phyloP scores from a whole-genome alignment of 1,139 yeast genomes.

The Taphrina confusa region DNA sequence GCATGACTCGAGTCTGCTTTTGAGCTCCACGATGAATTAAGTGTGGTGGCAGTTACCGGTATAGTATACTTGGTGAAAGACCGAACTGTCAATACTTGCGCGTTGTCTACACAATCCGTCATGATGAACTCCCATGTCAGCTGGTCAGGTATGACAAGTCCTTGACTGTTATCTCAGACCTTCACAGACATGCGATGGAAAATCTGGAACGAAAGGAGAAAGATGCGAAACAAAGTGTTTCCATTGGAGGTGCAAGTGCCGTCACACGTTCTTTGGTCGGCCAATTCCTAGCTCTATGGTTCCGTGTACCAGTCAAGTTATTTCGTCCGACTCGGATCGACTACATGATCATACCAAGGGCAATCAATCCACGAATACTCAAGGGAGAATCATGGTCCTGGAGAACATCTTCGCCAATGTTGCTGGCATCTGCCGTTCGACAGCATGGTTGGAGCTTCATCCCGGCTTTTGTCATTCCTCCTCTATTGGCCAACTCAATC shows the following conservation, averaged over 20 bases:
- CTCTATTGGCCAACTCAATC: constrained; percentile 74
- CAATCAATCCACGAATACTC: constrained; percentile 44
- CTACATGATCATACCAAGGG: constrained; percentile 55
- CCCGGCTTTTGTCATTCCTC: constrained; percentile 83
- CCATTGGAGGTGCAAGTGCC: constrained; percentile 67
- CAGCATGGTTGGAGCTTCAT: constrained; percentile 85
- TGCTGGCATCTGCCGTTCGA: constrained; percentile 67
- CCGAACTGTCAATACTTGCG: too few relatives aligned
- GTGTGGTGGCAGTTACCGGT: too few relatives aligned
- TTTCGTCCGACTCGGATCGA: constrained; percentile 90
- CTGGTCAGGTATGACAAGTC: too few relatives aligned
- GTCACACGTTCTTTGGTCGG: constrained; percentile 80
- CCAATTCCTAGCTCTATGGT: constrained; percentile 73
- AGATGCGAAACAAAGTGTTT: constrained; percentile 24
- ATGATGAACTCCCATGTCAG: too few relatives aligned
- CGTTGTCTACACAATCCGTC: too few relatives aligned
- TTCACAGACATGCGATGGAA: constrained; percentile 10
- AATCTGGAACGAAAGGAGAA: constrained; percentile 14
- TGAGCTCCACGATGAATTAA: too few relatives aligned
- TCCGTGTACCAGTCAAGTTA: constrained; percentile 76
- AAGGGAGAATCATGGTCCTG: constrained; percentile 58
- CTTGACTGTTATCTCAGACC: too few relatives aligned
- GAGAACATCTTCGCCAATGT: constrained; percentile 70
- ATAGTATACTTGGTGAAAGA: too few relatives aligned
- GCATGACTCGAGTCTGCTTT: too few relatives aligned